Evolutionary conservation across 78 protist species (phyloP), one percentile per base, ranked within the genome.

Genomic region (Pigoraptor vietnamica): DNA sequence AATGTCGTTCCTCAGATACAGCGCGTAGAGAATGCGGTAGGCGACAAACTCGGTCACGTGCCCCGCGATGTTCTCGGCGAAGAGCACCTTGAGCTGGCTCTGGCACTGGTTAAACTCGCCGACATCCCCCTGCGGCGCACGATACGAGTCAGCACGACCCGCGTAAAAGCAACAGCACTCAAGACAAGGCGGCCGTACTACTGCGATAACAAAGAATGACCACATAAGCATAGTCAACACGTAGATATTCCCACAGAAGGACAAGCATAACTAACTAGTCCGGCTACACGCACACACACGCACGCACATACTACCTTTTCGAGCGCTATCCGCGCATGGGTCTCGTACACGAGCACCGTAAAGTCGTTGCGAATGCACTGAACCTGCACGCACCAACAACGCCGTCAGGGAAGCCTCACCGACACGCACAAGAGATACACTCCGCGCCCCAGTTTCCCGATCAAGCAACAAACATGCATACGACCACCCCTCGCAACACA

Each of bases 91-190:
- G 25, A 94, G 87, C 86, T 93, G 87, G 25, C 90, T 37, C 89
- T 94, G 96, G 86, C 94, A 93, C 79, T 83, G 90, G 40, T 93
- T 93, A 40, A 86, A 93, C 83, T 93, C 96, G 35, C n/a, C 87
- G 29, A 93, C 34, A 39, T 94, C 96, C 24, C 79, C 90, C 40
- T 34, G 40, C 40, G 83, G n/a, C 21, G 14, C 32, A 19, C 21
- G n/a, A n/a, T n/a, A n/a, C n/a, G n/a, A 48, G 67, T 14, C 29
- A 48, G 67, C 67, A 14, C 29, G 67, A 48, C 67, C 29, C 29
- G 14, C 14, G 67, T 14, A 48, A 48, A 14, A 48, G 67, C 29
- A n/a, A n/a, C n/a, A 40, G 2, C 25, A 19, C 25, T 2, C 56
- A 40, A 2, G 56, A 40, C 14, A 40, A 2, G 14, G 56, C 56